phyloP scores from a whole-genome alignment of 1,139 yeast genomes.

The Citeromyces siamensis region DNA sequence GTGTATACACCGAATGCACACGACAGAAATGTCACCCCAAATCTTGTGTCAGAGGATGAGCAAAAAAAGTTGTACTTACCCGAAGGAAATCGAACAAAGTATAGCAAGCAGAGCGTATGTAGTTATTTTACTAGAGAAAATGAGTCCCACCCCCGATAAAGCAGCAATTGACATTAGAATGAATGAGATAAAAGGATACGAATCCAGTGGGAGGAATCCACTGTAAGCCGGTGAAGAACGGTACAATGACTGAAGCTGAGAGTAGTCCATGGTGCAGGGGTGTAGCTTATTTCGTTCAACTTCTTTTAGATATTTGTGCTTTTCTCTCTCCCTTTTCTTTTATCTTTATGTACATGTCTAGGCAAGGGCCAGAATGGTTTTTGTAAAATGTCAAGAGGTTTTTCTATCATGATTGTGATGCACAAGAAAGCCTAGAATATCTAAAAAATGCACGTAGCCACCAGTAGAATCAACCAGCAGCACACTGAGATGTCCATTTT shows the following conservation, averaged over 20 bases:
- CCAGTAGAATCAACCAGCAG: no score
- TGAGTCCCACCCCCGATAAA: not conserved
- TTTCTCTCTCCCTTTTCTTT: no score
- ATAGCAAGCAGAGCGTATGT: conserved; percentile 6
- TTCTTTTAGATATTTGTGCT: no score
- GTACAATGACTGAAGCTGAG: not conserved
- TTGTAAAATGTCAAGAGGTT: no score
- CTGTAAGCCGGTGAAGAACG: not conserved
- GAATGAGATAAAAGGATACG: not conserved
- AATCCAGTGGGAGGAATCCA: not conserved
- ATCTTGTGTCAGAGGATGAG: conserved; percentile 7
- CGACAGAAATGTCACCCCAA: conserved; percentile 16
- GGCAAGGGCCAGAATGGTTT: no score
- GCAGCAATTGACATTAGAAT: not conserved
- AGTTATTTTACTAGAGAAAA: not conserved
- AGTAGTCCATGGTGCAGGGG: not conserved
- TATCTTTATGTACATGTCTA: no score
- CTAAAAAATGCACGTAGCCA: no score
- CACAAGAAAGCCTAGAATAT: no score
- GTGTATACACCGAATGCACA: conserved; percentile 18
- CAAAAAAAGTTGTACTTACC: conserved; percentile 8
- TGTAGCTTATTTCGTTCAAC: no score
- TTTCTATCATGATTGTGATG: no score
- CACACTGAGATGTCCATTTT: no score
- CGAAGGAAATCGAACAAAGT: conserved; percentile 12